Base-by-base conservation (phyloP, 208 protist genomes). In the Balamuthia mandrillaris region DNA sequence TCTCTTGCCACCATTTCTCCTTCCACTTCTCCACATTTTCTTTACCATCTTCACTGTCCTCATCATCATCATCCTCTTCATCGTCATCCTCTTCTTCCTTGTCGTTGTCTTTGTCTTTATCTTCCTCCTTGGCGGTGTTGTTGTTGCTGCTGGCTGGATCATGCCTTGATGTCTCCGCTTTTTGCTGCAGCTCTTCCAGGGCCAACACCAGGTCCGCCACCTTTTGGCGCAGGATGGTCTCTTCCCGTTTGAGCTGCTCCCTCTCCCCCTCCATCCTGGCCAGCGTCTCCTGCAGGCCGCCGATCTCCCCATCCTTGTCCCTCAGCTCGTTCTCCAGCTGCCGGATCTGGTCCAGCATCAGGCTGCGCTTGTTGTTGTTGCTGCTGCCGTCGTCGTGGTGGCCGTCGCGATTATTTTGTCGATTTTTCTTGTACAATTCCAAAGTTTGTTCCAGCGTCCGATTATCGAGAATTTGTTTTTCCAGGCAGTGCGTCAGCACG, bases 11-110 rank as follows among this genome's bases (percentile, higher is more conserved):
- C 37, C 47, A 72, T 0, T 41, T 33, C 9, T 72, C 63, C 63
- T 72, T 45, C 63, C 63, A 72, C 18, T 72, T 18, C 35, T 72
- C n/a, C n/a, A n/a, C n/a, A n/a, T n/a, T n/a, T n/a, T n/a, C n/a
- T n/a, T n/a, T n/a, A n/a, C n/a, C n/a, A n/a, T n/a, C n/a, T n/a
- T n/a, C n/a, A n/a, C n/a, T n/a, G n/a, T n/a, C n/a, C n/a, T n/a
- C n/a, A n/a, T n/a, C n/a, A n/a, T n/a, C n/a, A n/a, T n/a, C n/a
- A n/a, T n/a, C n/a, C n/a, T n/a, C n/a, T n/a, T n/a, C n/a, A n/a
- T n/a, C n/a, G n/a, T n/a, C n/a, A n/a, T n/a, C n/a, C n/a, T n/a
- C n/a, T n/a, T n/a, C n/a, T n/a, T n/a, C n/a, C n/a, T n/a, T n/a
- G n/a, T n/a, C n/a, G n/a, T n/a, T n/a, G n/a, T n/a, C n/a, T n/a